Conservation (phyloP, 2,329 filamentous ascomycete genomes). For the Aureobasidium leucospermi region DNA sequence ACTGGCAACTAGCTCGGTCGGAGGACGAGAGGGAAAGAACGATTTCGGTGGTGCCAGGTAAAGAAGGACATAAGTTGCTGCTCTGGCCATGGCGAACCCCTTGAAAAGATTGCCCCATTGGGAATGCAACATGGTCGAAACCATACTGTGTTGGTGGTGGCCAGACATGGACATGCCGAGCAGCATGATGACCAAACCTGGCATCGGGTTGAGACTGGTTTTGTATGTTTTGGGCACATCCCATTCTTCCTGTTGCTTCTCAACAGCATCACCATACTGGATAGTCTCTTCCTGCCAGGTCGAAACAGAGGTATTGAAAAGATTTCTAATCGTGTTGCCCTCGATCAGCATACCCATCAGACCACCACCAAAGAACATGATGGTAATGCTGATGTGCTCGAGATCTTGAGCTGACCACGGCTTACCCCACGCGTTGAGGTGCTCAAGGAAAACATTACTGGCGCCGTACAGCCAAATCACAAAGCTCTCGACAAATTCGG, state of each 20-base stretch:
- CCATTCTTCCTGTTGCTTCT: constrained; percentile 33
- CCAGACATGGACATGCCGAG: constrained; percentile 89
- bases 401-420: constrained; percentile 70
- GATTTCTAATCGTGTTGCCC: constrained; percentile 50
- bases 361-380: constrained; percentile 86
- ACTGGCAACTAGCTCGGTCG: constrained; percentile 71
- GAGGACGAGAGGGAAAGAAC: constrained; percentile 70
- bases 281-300: constrained; percentile 12
- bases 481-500: constrained; percentile 78
- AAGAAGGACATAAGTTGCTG: constrained; percentile 67
- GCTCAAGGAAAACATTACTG: constrained; percentile 84
- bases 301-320: constrained; percentile 38
- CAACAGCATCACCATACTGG: neutral
- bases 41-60: constrained; percentile 73
- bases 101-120: constrained; percentile 83
- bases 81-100: constrained; percentile 68
- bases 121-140: constrained; percentile 81
- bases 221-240: constrained; percentile 57
- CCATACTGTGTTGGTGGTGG: constrained; percentile 72
- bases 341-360: constrained; percentile 40
- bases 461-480: constrained; percentile 81
- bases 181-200: constrained; percentile 72
- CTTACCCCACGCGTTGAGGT: constrained; percentile 62
- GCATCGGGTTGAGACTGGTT: constrained; percentile 77
- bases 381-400: constrained; percentile 81